Evolutionary conservation across 768 basidiomycete genomes (phyloP), one percentile per base, ranked within the genome.

Genomic region (Lactarius hengduanensis): DNA sequence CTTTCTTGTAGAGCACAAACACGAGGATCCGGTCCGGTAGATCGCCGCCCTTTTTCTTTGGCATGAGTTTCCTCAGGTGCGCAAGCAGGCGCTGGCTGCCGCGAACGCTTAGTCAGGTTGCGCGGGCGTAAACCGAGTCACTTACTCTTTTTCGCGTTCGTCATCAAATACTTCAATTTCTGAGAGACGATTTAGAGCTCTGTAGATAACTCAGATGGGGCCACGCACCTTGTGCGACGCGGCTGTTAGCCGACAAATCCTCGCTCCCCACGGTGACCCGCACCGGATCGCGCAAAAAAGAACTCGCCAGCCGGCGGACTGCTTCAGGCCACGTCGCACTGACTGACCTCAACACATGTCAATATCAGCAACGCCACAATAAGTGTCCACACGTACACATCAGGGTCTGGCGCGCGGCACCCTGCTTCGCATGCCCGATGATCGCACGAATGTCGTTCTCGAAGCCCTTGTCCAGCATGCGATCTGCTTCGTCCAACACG

Each of bases 261-360:
- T 99, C 97, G 70, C 90, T 91, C 6, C 97, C 97, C 40, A 99
- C 95, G 0, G 95, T 98, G 47, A 98, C 89, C 32, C 93, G 85
- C 26, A 98, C 82, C 4, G 96, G 94, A 65, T 91, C 77, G 50
- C 82, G 83, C 76, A 91, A 90, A 80, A 98, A 98, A 11, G 94
- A 88, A 71, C 85, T 83, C 0, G 97, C 97, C 43, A 99, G 81
- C 65, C 90, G 82, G 61, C 96, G 84, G 28, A 99, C 96, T 13
- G 91, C 87, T 72, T 96, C 94, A 0, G 97, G 97, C 97, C 97
- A 99, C 9, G 97, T 99, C 10, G 97, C 97, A 60, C 94, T 97
- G 80, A 98, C 94, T 96, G 26, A 3, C 2, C 38, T 47, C 53
- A 15, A 22, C 45, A 9, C 2, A 32, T 4, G 6, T 30, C 41